A percentile compares a stretch with the other conserved stretches of the same genome.
phyloP scores from a whole-genome alignment of 2,329 filamentous ascomycete genomes.

The Penicillium verrucosum region DNA sequence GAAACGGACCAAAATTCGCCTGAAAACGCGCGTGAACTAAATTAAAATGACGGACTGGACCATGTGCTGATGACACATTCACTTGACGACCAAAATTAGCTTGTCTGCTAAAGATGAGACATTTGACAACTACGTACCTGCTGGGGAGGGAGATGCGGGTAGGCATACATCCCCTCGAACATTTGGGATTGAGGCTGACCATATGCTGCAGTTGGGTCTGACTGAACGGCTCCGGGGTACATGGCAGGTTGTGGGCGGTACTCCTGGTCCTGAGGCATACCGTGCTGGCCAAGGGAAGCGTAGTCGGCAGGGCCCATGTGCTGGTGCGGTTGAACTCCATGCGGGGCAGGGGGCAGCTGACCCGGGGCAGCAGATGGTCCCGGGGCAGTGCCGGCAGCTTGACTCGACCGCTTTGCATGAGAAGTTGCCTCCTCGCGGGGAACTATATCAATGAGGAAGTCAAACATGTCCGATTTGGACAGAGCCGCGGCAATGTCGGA shows the following conservation, averaged over 20 bases:
- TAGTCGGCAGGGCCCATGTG: slow-evolving; percentile 56
- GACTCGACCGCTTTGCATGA: slow-evolving; percentile 71
- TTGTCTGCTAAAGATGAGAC: background rate
- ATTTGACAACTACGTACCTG: slow-evolving; percentile 56
- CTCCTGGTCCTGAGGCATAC: slow-evolving; percentile 66
- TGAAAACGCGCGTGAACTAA: slow-evolving; percentile 9
- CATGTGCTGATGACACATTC: slow-evolving; percentile 1
- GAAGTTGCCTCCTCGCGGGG: slow-evolving; percentile 88
- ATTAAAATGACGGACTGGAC: slow-evolving; percentile 8
- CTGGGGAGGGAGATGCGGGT: slow-evolving; percentile 75
- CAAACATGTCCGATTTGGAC: slow-evolving; percentile 98
- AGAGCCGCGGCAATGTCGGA: slow-evolving; percentile 95
- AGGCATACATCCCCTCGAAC: slow-evolving; percentile 84
- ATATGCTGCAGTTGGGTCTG: slow-evolving; percentile 68
- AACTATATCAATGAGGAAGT: slow-evolving; percentile 98
- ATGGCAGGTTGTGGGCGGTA: slow-evolving; percentile 77
- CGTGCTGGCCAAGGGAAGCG: slow-evolving; percentile 61
- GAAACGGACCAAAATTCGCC: slow-evolving; percentile 18
- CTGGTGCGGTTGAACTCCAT: slow-evolving; percentile 53
- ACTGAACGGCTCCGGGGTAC: slow-evolving; percentile 76
- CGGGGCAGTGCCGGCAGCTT: slow-evolving; percentile 49
- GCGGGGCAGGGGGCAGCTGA: slow-evolving; percentile 44
- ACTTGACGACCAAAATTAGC: slow-evolving; percentile 7
- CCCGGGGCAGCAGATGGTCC: slow-evolving; percentile 39
- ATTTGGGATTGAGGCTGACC: slow-evolving; percentile 72